Percentiles rank a stretch among this genome's conserved stretches.
Conservation (phyloP, 176 grass and related monocot genomes). For the Raddia distichophylla region DNA sequence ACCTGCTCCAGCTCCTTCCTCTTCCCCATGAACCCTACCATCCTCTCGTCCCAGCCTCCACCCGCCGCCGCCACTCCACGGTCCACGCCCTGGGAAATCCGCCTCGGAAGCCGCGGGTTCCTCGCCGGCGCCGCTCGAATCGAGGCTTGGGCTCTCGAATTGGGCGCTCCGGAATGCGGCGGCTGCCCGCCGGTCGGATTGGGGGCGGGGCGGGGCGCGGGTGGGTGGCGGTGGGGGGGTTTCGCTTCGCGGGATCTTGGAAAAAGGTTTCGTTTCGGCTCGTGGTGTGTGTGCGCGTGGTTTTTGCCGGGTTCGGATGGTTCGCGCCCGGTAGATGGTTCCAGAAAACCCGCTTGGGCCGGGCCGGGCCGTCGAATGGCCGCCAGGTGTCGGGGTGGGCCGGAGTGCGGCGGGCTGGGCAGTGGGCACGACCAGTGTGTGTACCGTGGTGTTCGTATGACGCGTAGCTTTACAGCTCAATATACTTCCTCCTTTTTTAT, state of each 20-base stretch:
- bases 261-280: conserved; percentile 22
- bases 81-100: not conserved
- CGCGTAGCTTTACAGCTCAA: too few relatives aligned
- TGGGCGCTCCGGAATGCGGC: not conserved
- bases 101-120: conserved; percentile 3
- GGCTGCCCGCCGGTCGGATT: conserved; percentile 12
- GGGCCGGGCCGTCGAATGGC: too few relatives aligned
- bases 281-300: not conserved
- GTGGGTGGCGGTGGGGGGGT: too few relatives aligned
- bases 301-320: conserved; percentile 4
- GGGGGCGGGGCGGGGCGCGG: conserved; percentile 15
- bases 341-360: conserved; percentile 21
- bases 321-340: conserved; percentile 35
- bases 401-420: too few relatives aligned
- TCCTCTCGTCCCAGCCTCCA: conserved; percentile 29
- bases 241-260: conserved; percentile 40
- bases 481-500: too few relatives aligned
- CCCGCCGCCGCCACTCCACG: not conserved
- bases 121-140: conserved; percentile 4
- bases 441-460: too few relatives aligned
- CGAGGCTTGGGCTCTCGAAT: not conserved
- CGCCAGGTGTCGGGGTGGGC: too few relatives aligned
- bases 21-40: conserved; percentile 67
- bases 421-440: too few relatives aligned
- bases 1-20: conserved; percentile 74